These are phyloP conservation scores for Spizellomyces punctatus DNA, from an alignment of 192 early-diverging fungal species.

Conservation along the genomic window DNA sequence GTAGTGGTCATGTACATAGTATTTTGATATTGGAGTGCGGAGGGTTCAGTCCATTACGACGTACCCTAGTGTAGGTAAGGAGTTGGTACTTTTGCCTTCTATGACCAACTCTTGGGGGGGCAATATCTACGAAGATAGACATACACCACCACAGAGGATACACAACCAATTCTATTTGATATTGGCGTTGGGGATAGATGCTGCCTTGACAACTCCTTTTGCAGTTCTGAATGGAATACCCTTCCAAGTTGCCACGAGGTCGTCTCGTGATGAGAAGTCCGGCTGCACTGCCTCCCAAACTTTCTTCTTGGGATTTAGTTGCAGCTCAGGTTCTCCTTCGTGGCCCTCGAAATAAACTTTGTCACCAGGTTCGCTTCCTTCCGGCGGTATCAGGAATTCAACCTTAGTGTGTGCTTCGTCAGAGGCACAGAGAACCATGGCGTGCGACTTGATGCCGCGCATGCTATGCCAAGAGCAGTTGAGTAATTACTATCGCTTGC, in stretches of 20 bases:
- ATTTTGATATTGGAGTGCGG: neutral
- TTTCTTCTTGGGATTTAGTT: conserved; percentile 98
- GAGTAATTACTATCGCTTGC: neutral
- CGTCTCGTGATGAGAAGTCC: conserved; percentile 55
- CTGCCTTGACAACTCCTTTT: conserved; percentile 51
- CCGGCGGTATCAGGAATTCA: conserved; percentile 89
- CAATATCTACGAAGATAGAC: no score
- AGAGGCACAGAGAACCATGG: conserved; percentile 95
- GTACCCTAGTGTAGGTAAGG: no score
- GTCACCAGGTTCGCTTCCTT: conserved; percentile 84
- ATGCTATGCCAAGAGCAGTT: conserved; percentile 42
- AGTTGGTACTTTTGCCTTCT: no score
- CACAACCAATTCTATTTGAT: conserved; percentile 44
- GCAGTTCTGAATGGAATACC: conserved; percentile 50
- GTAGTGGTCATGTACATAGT: neutral
- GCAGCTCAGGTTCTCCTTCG: conserved; percentile 83
- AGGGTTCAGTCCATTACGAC: neutral
- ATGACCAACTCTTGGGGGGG: no score
- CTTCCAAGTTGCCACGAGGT: conserved; percentile 57
- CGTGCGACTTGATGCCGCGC: conserved; percentile 93
- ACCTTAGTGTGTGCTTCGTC: conserved; percentile 80
- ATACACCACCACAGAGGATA: neutral
- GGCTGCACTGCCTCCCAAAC: conserved; percentile 97
- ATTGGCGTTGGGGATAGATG: conserved; percentile 33
- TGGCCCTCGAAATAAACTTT: conserved; percentile 83